Evolutionary conservation across 2,329 filamentous ascomycete genomes (phyloP), one percentile per base, ranked within the genome.

Genomic region (Diaporthe citri): DNA sequence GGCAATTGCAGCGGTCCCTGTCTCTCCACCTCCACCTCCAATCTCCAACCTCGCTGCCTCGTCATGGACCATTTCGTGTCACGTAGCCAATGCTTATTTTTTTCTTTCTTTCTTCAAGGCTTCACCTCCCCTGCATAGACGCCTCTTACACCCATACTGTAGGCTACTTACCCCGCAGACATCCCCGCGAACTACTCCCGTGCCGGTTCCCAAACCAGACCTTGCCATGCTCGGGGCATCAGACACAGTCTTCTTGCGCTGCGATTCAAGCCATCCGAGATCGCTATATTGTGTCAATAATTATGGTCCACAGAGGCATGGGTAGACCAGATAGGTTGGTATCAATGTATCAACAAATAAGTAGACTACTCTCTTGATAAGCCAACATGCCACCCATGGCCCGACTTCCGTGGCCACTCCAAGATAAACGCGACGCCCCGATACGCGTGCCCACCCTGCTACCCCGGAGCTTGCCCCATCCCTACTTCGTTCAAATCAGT

Each of bases 211-310:
- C 41, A n/a, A 20, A 31, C 8, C 39, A 17, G 31, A 22, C 12
- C 2, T 4, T 20, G 25, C 25, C 9, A 17, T 22, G 60, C 25
- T 31, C 2, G 25, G 17, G 60, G 9, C 4, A 31, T 2, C 17
- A 52, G 31, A 22, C 9, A 64, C 39, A 28, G 17, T 48, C 25
- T 46, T 4, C 4, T 17, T 48, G 70, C 17, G 28, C 9, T 59
- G 56, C 31, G 28, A 62, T 60, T 72, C 56, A 39, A 60, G 36
- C 13, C 43, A 60, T 51, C 28, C 70, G 43, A 72, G 56, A 52
- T 62, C 55, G 70, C 31, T 28, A 8, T n/a, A 13, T 15, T 56
- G 41, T 7, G 25, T 51, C 13, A 28, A 51, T 31, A 7, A 60
- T 48, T 20, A 34, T 20, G 46, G n/a, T 1, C 31, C 22, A 67